Base-by-base conservation (phyloP, 2,329 filamentous ascomycete species). In the Venturia aucupariae region DNA sequence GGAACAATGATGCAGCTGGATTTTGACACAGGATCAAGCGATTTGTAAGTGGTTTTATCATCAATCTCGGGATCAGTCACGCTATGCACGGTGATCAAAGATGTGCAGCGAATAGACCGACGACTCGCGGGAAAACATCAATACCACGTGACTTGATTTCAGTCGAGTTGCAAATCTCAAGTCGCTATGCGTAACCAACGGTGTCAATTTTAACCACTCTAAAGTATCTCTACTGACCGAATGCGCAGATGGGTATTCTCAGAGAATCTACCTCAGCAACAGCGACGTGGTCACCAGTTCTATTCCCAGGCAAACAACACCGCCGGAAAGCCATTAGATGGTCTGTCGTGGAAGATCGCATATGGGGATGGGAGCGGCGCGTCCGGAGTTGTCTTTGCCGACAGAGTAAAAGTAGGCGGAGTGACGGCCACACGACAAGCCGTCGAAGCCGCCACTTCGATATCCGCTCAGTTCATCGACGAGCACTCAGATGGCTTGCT, bases 21-120 rank as follows among this genome's bases (percentile, higher is more conserved):
- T 72, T 89, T 91, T 71, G 88, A 91, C 74, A 88, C 86, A 19
- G 88, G 88, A 64, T 90, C 87, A 1, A 83, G 87, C 15, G 88
- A 90, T 74, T 80, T 90, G 77, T 85, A 57, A 27, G 51, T 64
- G 17, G n/a, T 24, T 4, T 62, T 30, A 4, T 48, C 17, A 27
- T 17, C n/a, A 6, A 48, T 8, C 48, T 62, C n/a, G 13, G 7
- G 32, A 35, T 17, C 6, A 13, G 19, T 19, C 11, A 30, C 30
- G 62, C 61, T 60, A n/a, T 15, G 22, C 11, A 57, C 32, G 62
- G 54, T 60, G 24, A 24, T 30, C 24, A 60, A 39, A 5, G 38
- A 8, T 30, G 4, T 35, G 32, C 13, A 41, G 13, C 22, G 17
- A n/a, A 60, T 35, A 27, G 8, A 41, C 22, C 19, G 48, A 55